Percentiles rank a stretch among this genome's conserved stretches.
These are phyloP conservation scores for Boletus semigastroideus DNA, from an alignment of 1,284 basidiomycete species.

Conservation along the genomic window DNA sequence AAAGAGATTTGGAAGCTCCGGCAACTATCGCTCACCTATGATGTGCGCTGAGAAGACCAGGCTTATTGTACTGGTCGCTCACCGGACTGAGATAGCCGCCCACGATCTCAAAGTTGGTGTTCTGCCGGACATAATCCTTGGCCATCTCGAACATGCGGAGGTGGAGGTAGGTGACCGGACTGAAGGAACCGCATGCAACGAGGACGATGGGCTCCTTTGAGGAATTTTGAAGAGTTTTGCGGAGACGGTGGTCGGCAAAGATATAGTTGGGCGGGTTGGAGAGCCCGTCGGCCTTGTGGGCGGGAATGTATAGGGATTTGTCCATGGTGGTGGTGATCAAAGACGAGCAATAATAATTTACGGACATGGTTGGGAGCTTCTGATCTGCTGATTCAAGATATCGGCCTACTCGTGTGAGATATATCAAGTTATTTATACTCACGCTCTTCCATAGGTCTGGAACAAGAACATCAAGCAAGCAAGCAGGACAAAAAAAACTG, in stretches of 20 bases:
- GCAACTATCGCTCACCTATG: constrained; percentile 61
- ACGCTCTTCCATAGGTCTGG: too few relatives aligned
- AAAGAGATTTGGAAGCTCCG: neutral
- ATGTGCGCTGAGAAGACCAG: constrained; percentile 76
- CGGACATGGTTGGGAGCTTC: neutral
- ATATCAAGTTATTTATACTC: constrained; percentile 19
- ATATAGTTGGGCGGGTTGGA: constrained; percentile 61
- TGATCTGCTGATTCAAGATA: neutral
- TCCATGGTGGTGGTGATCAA: constrained; percentile 30
- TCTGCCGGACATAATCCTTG: constrained; percentile 90
- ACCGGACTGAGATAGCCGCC: constrained; percentile 95
- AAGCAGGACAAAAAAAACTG: too few relatives aligned
- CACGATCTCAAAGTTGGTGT: constrained; percentile 90
- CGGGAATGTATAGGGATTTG: constrained; percentile 8
- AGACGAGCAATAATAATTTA: constrained; percentile 9
- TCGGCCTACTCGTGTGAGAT: too few relatives aligned
- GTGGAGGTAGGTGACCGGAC: constrained; percentile 79
- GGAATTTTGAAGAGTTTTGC: constrained; percentile 55
- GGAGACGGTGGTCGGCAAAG: constrained; percentile 66
- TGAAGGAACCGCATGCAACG: constrained; percentile 81
- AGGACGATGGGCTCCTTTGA: constrained; percentile 72
- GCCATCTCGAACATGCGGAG: constrained; percentile 99
- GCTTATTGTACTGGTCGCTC: constrained; percentile 91
- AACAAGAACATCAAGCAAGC: too few relatives aligned
- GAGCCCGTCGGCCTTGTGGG: constrained; percentile 33